Evolutionary conservation across 1,284 basidiomycete genomes (phyloP).

Genomic region (Cystodermella granulosa): DNA sequence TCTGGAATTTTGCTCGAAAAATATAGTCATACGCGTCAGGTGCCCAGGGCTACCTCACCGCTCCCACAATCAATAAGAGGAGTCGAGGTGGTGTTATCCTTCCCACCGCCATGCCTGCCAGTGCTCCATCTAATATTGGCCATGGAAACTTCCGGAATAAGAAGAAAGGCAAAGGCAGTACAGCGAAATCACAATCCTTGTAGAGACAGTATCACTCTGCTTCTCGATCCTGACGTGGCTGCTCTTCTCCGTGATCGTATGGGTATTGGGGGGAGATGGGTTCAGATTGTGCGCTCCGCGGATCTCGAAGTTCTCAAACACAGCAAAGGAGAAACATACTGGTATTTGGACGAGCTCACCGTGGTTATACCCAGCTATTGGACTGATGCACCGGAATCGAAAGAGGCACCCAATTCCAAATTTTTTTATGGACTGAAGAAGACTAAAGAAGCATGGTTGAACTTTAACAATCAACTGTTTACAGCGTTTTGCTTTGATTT

Average conservation of each 20-base stretch:
- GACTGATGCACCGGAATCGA: neutral
- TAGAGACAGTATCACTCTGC: conserved; percentile 1
- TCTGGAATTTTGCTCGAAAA: too few relatives aligned
- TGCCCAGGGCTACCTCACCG: neutral
- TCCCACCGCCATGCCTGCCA: neutral
- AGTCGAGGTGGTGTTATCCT: neutral
- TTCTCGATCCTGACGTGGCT: neutral
- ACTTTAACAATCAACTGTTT: too few relatives aligned
- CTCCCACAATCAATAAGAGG: neutral
- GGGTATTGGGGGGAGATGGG: neutral
- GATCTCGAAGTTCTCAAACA: neutral
- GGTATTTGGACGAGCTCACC: conserved; percentile 1
- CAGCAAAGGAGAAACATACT: neutral
- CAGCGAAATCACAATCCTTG: neutral
- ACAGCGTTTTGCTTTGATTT: too few relatives aligned
- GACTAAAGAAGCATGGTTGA: too few relatives aligned
- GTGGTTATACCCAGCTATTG: conserved; percentile 1
- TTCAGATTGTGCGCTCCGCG: neutral
- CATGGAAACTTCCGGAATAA: too few relatives aligned
- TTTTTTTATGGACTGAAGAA: too few relatives aligned
- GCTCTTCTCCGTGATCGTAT: neutral
- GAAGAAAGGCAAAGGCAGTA: neutral
- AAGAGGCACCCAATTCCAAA: too few relatives aligned
- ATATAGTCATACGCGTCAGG: too few relatives aligned
- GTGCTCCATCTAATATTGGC: neutral